Evolutionary conservation across 495 filamentous ascomycete genomes (phyloP), one percentile per base, ranked within the genome.

Genomic region (Bathelium albidoporum): DNA sequence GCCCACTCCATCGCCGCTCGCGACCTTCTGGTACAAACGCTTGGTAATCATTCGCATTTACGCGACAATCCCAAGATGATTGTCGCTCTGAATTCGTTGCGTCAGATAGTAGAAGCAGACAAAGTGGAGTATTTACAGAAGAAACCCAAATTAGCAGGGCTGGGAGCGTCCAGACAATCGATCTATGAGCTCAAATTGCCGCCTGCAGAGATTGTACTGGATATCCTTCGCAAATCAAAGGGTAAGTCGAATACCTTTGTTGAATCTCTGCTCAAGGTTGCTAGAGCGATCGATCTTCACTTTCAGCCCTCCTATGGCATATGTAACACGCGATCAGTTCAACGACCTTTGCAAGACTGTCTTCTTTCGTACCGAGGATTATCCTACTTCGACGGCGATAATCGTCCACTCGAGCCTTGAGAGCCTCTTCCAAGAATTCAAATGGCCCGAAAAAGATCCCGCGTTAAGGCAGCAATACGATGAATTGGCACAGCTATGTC

Each of bases 361-460:
- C 36, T 62, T 44, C 4, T 43, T 44, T 45, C 32, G 41, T 22
- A 62, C 34, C 20, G 60, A 62, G 5, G 60, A 49, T 20, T 52
- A 44, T 20, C 34, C 60, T 49, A 62, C 43, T 20, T 32, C 41
- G 41, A 62, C 34, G 18, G 60, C 36, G 18, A 20, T 62, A 24
- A 72, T 80, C 16, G 79, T 84, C 0, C 83, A 83, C 61, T 75
- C 79, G n/a, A 78, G 79, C 0, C 71, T 87, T 4, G 82, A 81
- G 41, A 80, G 80, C 63, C 62, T 85, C 3, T 81, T 88, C 58
- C 73, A 78, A 39, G 83, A 86, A 26, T 71, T 49, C 53, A 20
- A 52, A 53, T 74, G 39, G 75, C 74, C 29, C 66, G 69, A 72
- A 7, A 69, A 76, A 3, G 77, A 77, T 0, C 52, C 61, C 2